phyloP scores from a whole-genome alignment of 768 basidiomycete species.

The Cyclocybe aegerita region DNA sequence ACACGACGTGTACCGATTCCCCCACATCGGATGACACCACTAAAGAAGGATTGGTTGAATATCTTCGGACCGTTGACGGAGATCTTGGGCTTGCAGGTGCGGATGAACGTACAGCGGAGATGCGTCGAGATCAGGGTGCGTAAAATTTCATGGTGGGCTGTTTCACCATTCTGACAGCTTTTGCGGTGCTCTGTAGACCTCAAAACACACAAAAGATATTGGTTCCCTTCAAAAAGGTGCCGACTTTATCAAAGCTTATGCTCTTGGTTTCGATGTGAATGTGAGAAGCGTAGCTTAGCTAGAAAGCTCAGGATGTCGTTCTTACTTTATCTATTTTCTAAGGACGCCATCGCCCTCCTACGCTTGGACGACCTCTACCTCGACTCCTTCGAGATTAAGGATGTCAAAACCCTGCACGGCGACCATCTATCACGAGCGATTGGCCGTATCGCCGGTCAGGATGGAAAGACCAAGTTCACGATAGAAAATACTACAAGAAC shows the following conservation, averaged over 20 bases:
- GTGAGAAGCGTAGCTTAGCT: conserved; percentile 38
- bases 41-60: conserved; percentile 95
- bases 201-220: conserved; percentile 90
- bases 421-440: conserved; percentile 99
- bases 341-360: conserved; percentile 96
- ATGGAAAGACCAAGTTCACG: conserved; percentile 98
- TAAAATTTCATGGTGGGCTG: conserved; percentile 6
- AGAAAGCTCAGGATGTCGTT: not conserved
- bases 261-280: conserved; percentile 93
- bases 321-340: not conserved
- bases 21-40: conserved; percentile 94
- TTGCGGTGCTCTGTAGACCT: conserved; percentile 56
- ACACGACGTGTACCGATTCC: conserved; percentile 89
- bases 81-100: conserved; percentile 89
- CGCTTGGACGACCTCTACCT: conserved; percentile 96
- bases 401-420: conserved; percentile 96
- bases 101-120: conserved; percentile 92
- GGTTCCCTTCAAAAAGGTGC: conserved; percentile 96
- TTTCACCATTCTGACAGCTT: not conserved
- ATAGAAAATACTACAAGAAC: conserved; percentile 97
- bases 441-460: conserved; percentile 97
- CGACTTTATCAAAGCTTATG: conserved; percentile 94
- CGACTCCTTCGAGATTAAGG: conserved; percentile 98
- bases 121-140: conserved; percentile 91
- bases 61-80: conserved; percentile 96